These are phyloP conservation scores for Eucommia ulmoides DNA, from an alignment of 257 asterid genomes.

Conservation along the genomic window DNA sequence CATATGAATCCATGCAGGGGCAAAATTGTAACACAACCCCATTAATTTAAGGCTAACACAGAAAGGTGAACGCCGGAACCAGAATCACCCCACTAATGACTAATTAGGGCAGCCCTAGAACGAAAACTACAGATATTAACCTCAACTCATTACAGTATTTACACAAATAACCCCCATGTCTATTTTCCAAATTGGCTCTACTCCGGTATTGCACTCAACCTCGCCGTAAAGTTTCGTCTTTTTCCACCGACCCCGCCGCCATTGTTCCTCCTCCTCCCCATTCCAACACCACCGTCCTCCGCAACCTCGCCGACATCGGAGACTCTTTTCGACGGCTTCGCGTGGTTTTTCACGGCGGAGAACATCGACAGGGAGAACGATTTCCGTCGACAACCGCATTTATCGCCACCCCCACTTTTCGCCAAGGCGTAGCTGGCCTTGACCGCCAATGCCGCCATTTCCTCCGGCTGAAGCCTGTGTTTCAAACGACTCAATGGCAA, in stretches of 20 bases:
- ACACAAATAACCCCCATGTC: background rate
- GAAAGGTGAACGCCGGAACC: too few species aligned
- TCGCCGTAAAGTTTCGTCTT: constrained; percentile 35
- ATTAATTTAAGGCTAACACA: too few species aligned
- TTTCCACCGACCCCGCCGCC: constrained; percentile 22
- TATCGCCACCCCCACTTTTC: constrained; percentile 35
- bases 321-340: constrained; percentile 16
- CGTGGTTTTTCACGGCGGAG: constrained; percentile 14
- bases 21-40: constrained; percentile 17
- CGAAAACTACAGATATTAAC: too few species aligned
- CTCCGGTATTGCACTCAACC: constrained; percentile 66
- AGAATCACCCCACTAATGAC: too few species aligned
- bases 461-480: constrained; percentile 63
- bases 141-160: background rate
- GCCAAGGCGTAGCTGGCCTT: constrained; percentile 81
- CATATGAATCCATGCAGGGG: constrained; percentile 1
- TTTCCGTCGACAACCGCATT: constrained; percentile 49
- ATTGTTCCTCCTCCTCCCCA: constrained; percentile 11
- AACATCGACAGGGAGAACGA: constrained; percentile 10
- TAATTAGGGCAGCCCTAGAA: too few species aligned
- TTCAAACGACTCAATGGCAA: constrained; percentile 51
- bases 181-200: constrained; percentile 31
- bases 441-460: constrained; percentile 98
- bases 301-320: constrained; percentile 11
- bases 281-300: constrained; percentile 12